Evolutionary conservation across 106 monocot genomes (phyloP), one percentile per base, ranked within the genome.

Genomic region (Apostasia shenzhenica): DNA sequence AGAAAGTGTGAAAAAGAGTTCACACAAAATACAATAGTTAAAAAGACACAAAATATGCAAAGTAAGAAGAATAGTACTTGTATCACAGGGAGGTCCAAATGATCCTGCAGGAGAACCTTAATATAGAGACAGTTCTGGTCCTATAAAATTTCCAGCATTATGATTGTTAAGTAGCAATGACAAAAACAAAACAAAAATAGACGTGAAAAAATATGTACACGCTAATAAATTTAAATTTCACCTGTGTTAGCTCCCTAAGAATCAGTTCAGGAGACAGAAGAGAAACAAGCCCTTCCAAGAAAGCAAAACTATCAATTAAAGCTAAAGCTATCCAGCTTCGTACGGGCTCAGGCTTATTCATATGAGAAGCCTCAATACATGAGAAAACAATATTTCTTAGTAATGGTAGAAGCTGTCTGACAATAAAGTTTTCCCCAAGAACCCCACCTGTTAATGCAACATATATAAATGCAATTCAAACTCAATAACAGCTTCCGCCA

Each of bases 281-380:
- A 42, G 71, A 85, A 50, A 72, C 65, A 6, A 99, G 80, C 51
- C 90, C 83, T 71, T 83, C 83, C 59, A 99, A 81, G 51, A 85
- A 65, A 65, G 83, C 58, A 73, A 99, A 89, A 61, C 90, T 67
- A 78, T 87, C 86, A 65, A 85, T 74, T 47, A 99, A 56, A 46
- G 90, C 81, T 61, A 85, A 85, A 54, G 73, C 69, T 75, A 79
- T 85, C 99, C 92, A 99, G 72, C 93, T 93, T 41, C 85, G 85
- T n/a, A 79, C 12, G 2, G 90, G 87, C 71, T 99, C 99, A 46
- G 99, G 75, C 53, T 87, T 99, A 66, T 81, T 87, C 70, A 68
- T 71, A 65, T 68, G 62, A 46, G 85, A 93, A 62, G 72, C 63
- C 71, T 85, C 76, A 26, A 88, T 73, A 71, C 81, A 87, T 56